Evolutionary conservation across 768 basidiomycete species (phyloP).

Genomic region (Ramaria sp.): DNA sequence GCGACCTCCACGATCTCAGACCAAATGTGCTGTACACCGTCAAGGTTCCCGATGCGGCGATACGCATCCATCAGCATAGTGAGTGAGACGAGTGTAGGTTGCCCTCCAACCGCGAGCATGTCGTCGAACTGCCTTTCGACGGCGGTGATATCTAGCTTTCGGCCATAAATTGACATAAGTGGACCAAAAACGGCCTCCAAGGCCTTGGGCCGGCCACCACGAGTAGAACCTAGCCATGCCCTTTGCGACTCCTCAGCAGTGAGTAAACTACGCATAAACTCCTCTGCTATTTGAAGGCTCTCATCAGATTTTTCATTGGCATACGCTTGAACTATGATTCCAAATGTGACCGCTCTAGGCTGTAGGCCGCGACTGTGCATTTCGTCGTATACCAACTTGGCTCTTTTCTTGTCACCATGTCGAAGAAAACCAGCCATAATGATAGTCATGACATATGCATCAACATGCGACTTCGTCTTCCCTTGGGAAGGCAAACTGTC

Average conservation of each 20-base stretch:
- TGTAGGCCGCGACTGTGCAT: constrained; percentile 58
- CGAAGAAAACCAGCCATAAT: constrained; percentile 67
- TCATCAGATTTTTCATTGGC: constrained; percentile 36
- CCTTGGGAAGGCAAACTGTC: constrained; percentile 27
- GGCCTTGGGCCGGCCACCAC: constrained; percentile 29
- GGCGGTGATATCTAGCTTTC: constrained; percentile 32
- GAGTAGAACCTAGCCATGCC: constrained; percentile 29
- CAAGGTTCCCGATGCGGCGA: constrained; percentile 43
- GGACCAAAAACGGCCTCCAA: constrained; percentile 52
- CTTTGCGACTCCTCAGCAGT: constrained; percentile 22
- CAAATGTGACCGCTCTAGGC: constrained; percentile 61
- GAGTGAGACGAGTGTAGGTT: constrained; percentile 49
- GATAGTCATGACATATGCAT: constrained; percentile 57
- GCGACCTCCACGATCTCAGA: constrained; percentile 53
- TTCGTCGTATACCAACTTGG: constrained; percentile 57
- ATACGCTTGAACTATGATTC: constrained; percentile 55
- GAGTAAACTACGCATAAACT: constrained; percentile 48
- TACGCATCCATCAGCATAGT: constrained; percentile 65
- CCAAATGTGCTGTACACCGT: constrained; percentile 56
- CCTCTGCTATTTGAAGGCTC: constrained; percentile 50
- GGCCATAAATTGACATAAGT: constrained; percentile 43
- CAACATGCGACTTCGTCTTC: constrained; percentile 26
- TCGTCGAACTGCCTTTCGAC: constrained; percentile 45
- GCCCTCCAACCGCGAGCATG: constrained; percentile 41
- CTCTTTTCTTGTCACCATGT: constrained; percentile 36